Base-by-base conservation (phyloP, 1,284 basidiomycete species). In the Rhodotorula sp. region DNA sequence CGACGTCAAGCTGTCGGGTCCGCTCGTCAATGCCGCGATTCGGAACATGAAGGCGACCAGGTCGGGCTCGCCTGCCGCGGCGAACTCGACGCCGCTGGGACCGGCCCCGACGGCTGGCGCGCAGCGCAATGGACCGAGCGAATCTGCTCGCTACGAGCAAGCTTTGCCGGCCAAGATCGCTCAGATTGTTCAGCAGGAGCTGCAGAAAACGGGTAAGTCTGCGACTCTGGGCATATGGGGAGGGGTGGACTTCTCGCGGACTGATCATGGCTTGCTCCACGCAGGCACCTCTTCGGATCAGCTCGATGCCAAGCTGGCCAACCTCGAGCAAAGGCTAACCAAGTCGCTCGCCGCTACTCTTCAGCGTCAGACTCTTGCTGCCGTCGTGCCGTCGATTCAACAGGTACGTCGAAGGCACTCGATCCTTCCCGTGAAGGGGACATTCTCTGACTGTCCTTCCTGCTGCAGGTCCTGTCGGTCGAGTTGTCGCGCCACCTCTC, bases 161-260 rank as follows among this genome's bases (percentile, higher is more conserved):
- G 91, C 82, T 74, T 81, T 93, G 64, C 87, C 90, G 75, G 87
- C 80, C 56, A 87, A 87, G 60, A 87, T 93, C 68, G 87, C 87
- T 26, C 85, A 88, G 57, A 81, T 91, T 65, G 87, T 74, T 17
- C 20, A 30, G 61, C 22, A 17, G 7, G 66, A 71, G 58, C 54
- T 93, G 83, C 90, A 92, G 77, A 91, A 89, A 81, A 90, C 92
- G 80, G 87, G 91, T 91, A 76, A 80, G 84, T 79, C 18, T 6
- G 7, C 10, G 26, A 20, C 0, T n/a, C 24, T 44, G 70, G 63
- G 17, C 15, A 0, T 24, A 55, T 20, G 5, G 8, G 55, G 30
- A 15, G 18, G 30, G 62, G 6, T 29, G 48, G n/a, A 30, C 17
- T 8, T 18, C 51, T 7, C 20, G 15, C 15, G 24, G 24, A 18